Conservation (phyloP, 176 grass and related monocot species). For the maize (Zea mays) region DNA sequence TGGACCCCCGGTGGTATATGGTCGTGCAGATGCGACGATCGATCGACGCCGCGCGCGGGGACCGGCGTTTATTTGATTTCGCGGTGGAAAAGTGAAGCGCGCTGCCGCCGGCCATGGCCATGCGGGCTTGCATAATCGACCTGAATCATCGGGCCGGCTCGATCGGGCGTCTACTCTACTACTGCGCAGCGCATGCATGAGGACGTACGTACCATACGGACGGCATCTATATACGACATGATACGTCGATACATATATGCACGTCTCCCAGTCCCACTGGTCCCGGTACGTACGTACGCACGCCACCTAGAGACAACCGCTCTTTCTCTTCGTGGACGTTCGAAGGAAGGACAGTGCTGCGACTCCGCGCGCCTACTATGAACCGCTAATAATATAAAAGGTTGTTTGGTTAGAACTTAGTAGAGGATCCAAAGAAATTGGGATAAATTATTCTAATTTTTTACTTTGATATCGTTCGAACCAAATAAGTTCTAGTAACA, state of each 20-base stretch:
- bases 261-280: not conserved
- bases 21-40: not conserved
- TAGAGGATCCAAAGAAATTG: no score
- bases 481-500: no score
- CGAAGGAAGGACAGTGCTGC: no score
- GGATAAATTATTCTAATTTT: no score
- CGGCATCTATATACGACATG: not conserved
- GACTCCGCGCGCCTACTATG: no score
- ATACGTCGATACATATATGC: not conserved
- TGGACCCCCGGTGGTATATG: not conserved
- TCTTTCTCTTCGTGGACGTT: no score
- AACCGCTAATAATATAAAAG: no score
- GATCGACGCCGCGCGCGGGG: not conserved
- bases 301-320: not conserved
- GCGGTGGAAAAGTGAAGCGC: not conserved
- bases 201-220: not conserved
- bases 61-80: constrained; percentile 7
- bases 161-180: not conserved
- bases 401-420: no score
- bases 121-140: no score
- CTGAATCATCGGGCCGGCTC: constrained; percentile 25
- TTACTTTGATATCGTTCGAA: no score
- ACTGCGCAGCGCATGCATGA: not conserved
- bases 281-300: not conserved
- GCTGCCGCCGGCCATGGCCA: not conserved